Base-by-base conservation (phyloP, 106 monocot species). In the Amphibolis antarctica region DNA sequence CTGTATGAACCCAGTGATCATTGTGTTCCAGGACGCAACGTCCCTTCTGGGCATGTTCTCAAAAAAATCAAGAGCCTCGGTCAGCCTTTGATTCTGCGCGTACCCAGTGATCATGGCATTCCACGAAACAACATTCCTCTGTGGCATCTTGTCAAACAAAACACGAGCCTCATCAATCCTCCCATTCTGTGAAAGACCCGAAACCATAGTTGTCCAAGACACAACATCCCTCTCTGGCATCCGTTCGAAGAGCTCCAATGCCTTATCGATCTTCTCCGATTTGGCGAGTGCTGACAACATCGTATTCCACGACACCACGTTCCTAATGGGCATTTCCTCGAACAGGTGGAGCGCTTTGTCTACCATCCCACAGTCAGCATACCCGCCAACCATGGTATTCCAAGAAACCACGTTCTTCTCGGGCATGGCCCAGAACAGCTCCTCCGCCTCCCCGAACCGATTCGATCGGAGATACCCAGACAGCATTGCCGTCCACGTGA, bases 351-450 rank as follows among this genome's bases (percentile, higher is more conserved):
- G 71, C 22, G 90, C 90, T 20, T 76, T 73, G 12, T 59, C 65
- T 27, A 90, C 44, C 0, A 31, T 56, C 15, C 65, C 62, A 5
- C 62, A 64, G 1, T 75, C 65, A 0, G 69, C 53, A 57, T 83
- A 81, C 15, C 80, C 86, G 0, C 75, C 73, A 63, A 91, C 69
- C 68, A 91, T 66, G 5, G 90, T 81, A 18, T 86, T 91, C 80
- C 83, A 91, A 2, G 86, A 86, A 42, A 86, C 73, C 22, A 86
- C 80, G 46, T 91, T 77, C 61, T 70, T 73, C 52, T 69, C 31
- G 0, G 73, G 66, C 58, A 66, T 65, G 1, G 6, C 9, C 22
- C 23, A 12, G 47, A 73, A 73, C 24, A 73, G 47, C 17, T 48
- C 51, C 36, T 44, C 58, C n/a, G 73, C 73, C 1, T 73, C 65